A percentile compares a stretch with the other conserved stretches of the same genome.
These are phyloP conservation scores for Aspergillus sclerotiicarbonarius DNA, from an alignment of 495 filamentous ascomycete genomes.

Conservation along the genomic window DNA sequence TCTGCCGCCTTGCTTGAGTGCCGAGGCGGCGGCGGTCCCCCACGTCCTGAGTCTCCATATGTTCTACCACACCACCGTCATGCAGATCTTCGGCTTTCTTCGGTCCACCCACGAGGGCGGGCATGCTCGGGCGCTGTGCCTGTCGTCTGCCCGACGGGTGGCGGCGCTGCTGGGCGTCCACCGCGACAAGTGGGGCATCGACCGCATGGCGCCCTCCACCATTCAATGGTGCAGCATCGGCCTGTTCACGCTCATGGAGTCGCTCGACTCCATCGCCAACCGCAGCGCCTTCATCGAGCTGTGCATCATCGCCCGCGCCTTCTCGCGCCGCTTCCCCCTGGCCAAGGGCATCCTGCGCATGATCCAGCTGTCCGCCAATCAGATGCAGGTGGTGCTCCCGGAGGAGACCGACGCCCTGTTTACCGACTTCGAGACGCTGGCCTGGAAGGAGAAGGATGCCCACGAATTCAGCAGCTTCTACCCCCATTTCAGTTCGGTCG, in stretches of 20 bases:
- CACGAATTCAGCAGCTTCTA: constrained; percentile 34
- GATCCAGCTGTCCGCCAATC: constrained; percentile 30
- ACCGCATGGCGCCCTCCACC: constrained; percentile 26
- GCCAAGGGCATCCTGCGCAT: constrained; percentile 35
- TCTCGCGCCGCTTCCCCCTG: constrained; percentile 29
- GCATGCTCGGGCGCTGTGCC: constrained; percentile 7
- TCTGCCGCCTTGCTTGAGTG: constrained; percentile 25
- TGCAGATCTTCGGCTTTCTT: constrained; percentile 26
- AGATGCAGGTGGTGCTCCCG: constrained; percentile 27
- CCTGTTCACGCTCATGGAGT: constrained; percentile 30
- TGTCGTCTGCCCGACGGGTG: constrained; percentile 22
- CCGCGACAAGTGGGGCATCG: constrained; percentile 28
- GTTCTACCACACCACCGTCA: constrained; percentile 30
- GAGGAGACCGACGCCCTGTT: constrained; percentile 30
- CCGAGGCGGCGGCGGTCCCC: constrained; percentile 22
- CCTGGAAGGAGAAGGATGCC: constrained; percentile 23
- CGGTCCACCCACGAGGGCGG: constrained; percentile 3
- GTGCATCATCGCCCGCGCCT: constrained; percentile 22
- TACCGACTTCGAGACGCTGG: constrained; percentile 24
- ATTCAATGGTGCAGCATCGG: constrained; percentile 33
- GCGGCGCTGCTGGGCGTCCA: constrained; percentile 23
- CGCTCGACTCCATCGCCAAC: constrained; percentile 23
- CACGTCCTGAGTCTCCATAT: constrained; percentile 33
- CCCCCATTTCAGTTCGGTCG: constrained; percentile 25
- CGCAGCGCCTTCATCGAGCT: constrained; percentile 31